Conservation (phyloP, 306 rosid genomes). For the Crataegus laevigata region DNA sequence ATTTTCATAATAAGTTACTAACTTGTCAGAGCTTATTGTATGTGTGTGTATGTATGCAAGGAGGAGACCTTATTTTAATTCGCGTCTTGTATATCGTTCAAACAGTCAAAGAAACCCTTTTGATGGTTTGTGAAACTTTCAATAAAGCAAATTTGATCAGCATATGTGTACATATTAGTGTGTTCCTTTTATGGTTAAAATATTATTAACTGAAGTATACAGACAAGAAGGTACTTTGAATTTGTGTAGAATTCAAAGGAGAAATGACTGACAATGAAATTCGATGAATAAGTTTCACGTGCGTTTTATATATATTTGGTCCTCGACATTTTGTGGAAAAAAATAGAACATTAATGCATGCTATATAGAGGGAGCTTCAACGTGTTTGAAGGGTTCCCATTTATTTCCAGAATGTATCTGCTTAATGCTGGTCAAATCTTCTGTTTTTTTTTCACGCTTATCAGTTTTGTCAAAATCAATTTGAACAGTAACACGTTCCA, state of each 20-base stretch:
- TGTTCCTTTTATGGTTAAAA: too few species aligned
- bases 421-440: constrained; percentile 22
- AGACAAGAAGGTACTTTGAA: constrained; percentile 31
- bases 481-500: background rate
- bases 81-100: constrained; percentile 7
- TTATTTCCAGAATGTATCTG: background rate
- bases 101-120: constrained; percentile 35
- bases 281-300: background rate
- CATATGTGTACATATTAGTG: too few species aligned
- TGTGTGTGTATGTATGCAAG: background rate
- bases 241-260: background rate
- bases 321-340: constrained; percentile 9
- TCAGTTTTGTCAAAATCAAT: background rate
- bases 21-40: background rate
- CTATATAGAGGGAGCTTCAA: background rate
- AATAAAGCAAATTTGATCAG: background rate
- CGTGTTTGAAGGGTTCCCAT: constrained; percentile 31
- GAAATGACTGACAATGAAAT: background rate
- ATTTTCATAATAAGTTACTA: too few species aligned
- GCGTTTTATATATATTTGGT: background rate
- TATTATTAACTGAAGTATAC: constrained; percentile 14
- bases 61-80: background rate
- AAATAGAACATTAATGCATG: background rate
- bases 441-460: background rate
- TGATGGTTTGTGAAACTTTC: background rate